Percentiles rank a stretch among this genome's conserved stretches.
Evolutionary conservation across 352 stramenopile genomes (phyloP).

Genomic region (Globisporangium carolinianum): DNA sequence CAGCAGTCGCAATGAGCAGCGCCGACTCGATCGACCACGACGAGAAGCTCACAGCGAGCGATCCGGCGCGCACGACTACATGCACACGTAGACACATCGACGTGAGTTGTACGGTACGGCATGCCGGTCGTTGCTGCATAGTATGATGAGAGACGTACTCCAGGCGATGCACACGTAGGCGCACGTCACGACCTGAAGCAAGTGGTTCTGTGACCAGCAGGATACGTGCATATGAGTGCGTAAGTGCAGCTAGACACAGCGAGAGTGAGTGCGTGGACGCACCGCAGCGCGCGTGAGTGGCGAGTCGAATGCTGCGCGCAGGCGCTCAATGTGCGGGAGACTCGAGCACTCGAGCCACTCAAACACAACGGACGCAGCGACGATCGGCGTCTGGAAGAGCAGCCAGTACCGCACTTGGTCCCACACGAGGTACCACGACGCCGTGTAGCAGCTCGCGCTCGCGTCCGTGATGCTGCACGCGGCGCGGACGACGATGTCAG

Average conservation of each 20-base stretch:
- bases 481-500: slow-evolving; percentile 1
- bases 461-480: slow-evolving; percentile 57
- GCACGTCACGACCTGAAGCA: slow-evolving; percentile 73
- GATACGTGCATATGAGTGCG: not conserved
- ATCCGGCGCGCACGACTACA: slow-evolving; percentile 65
- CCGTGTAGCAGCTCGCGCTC: slow-evolving; percentile 59
- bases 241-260: not conserved
- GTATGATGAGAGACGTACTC: slow-evolving; percentile 37
- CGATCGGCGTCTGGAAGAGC: slow-evolving; percentile 64
- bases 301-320: slow-evolving; percentile 62
- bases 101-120: not conserved
- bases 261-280: slow-evolving; percentile 3
- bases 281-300: slow-evolving; percentile 64
- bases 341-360: slow-evolving; percentile 76
- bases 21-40: slow-evolving; percentile 79
- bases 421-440: slow-evolving; percentile 78
- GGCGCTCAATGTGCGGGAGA: slow-evolving; percentile 51
- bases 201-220: slow-evolving; percentile 40
- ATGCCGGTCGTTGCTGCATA: too few relatives aligned
- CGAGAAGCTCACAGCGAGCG: slow-evolving; percentile 61
- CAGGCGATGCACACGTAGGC: slow-evolving; percentile 78
- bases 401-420: slow-evolving; percentile 76
- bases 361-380: slow-evolving; percentile 65
- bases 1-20: slow-evolving; percentile 60
- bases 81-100: not conserved